These are phyloP conservation scores for Leptographium flavum DNA, from an alignment of 2,329 filamentous ascomycete species.

Conservation along the genomic window DNA sequence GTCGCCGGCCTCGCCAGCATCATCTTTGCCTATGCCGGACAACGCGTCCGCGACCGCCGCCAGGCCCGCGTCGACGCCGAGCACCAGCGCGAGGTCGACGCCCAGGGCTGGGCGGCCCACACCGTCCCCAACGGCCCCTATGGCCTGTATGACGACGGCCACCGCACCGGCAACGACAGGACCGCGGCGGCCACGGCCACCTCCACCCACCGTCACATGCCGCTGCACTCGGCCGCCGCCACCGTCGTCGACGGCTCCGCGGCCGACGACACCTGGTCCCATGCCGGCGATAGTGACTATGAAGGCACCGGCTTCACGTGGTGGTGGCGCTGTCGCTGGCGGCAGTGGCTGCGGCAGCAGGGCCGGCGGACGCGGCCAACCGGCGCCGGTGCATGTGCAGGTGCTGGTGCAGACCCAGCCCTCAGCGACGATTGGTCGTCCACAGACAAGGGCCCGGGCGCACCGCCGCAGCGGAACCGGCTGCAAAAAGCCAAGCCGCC, in stretches of 20 bases:
- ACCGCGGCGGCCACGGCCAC: not conserved
- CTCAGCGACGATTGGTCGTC: too few relatives aligned
- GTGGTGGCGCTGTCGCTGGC: constrained; percentile 10
- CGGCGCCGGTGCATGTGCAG: too few relatives aligned
- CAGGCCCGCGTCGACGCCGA: too few relatives aligned
- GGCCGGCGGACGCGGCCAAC: constrained; percentile 1
- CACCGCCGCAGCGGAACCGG: not conserved
- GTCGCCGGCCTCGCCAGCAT: constrained; percentile 28
- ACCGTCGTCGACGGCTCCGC: not conserved
- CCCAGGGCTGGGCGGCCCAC: too few relatives aligned
- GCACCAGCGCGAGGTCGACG: too few relatives aligned
- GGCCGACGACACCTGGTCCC: constrained; percentile 1
- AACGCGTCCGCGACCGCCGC: constrained; percentile 1
- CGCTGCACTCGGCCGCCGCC: constrained; percentile 1
- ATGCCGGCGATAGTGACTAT: constrained; percentile 6
- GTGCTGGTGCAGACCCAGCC: too few relatives aligned
- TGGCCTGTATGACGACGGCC: too few relatives aligned
- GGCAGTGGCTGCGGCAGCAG: constrained; percentile 5
- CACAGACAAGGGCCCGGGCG: too few relatives aligned
- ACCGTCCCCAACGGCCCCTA: too few relatives aligned
- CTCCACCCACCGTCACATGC: too few relatives aligned
- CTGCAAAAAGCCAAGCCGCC: too few relatives aligned
- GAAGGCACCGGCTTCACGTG: constrained; percentile 5
- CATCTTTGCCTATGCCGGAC: constrained; percentile 25
- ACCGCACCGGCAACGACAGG: constrained; percentile 1